phyloP scores from a whole-genome alignment of 805 yeast species.

The Candida railenensis region DNA sequence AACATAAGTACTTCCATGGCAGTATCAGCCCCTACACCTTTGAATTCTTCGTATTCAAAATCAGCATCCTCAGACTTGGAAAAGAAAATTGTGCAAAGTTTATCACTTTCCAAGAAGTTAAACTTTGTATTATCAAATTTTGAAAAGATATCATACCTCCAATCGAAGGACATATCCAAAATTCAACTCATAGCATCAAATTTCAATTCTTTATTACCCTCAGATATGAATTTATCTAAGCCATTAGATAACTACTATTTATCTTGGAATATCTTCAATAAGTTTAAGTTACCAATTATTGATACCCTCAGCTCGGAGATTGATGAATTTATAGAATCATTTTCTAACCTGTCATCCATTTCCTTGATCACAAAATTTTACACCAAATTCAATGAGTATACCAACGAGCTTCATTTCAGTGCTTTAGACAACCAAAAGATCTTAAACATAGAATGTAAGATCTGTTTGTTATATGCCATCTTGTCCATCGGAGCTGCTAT shows the following conservation, averaged over 20 bases:
- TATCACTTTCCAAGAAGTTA: constrained; percentile 5
- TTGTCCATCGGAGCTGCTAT: constrained; percentile 39
- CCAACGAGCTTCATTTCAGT: constrained; percentile 18
- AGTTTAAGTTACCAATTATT: constrained; percentile 3
- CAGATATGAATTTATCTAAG: not conserved
- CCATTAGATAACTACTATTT: constrained; percentile 5
- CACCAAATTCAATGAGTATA: constrained; percentile 18
- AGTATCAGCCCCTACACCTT: not conserved
- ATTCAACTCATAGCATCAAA: constrained; percentile 2
- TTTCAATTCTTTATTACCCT: constrained; percentile 1
- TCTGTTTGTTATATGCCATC: constrained; percentile 41
- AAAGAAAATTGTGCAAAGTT: constrained; percentile 4
- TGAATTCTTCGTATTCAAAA: not conserved
- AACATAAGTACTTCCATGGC: not conserved
- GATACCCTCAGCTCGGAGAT: constrained; percentile 4
- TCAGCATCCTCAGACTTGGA: not conserved
- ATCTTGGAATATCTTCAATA: constrained; percentile 4
- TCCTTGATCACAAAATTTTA: constrained; percentile 29
- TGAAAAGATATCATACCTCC: constrained; percentile 3
- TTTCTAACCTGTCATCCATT: constrained; percentile 12
- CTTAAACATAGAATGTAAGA: constrained; percentile 32
- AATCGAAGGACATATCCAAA: constrained; percentile 2
- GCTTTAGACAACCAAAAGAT: constrained; percentile 12
- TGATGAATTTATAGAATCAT: constrained; percentile 5
- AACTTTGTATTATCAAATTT: constrained; percentile 4